Evolutionary conservation across 2,329 filamentous ascomycete genomes (phyloP), one percentile per base, ranked within the genome.

Genomic region (Talaromyces sp.): DNA sequence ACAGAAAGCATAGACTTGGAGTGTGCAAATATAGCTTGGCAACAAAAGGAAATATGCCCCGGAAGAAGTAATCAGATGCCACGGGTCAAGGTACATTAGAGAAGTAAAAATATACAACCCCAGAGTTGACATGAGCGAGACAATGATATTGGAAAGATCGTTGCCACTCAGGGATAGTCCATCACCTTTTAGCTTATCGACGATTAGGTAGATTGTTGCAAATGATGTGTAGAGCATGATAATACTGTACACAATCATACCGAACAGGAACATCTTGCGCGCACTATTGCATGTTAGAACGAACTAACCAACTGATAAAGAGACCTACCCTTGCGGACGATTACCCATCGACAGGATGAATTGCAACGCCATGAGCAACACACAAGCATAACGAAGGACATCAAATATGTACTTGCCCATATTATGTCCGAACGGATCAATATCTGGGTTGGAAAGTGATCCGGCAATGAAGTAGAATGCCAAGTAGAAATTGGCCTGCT

Each of bases 401-500:
- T 88, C 86, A 79, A 98, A 99, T 75, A 99, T 91, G 79, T 90
- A 87, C 69, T 87, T 87, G 58, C 91, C 94, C 68, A 96, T 89
- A 68, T 88, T 85, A 78, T 97, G 91, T 16, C 93, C 93, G 71
- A 99, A 99, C 0, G 96, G 96, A 76, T 99, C 95, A 69, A 96
- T 83, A 31, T 82, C 82, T 0, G 86, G 81, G 72, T 98, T 92
- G 0, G 90, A 86, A 16, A 99, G 85, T 47, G 93, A 96, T 50
- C 95, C 95, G 24, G 93, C 93, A 70, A 99, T 90, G 82, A 99
- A 99, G 85, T 93, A 99, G 81, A 99, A 99, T 65, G 93, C 96
- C 61, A 99, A 88, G 78, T 98, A 99, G 84, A 98, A 99, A 83
- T 99, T 99, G 78, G 94, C 93, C 81, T 83, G 57, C 33, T 63